phyloP scores from a whole-genome alignment of 805 yeast genomes.

The Kodamaea sagamina region DNA sequence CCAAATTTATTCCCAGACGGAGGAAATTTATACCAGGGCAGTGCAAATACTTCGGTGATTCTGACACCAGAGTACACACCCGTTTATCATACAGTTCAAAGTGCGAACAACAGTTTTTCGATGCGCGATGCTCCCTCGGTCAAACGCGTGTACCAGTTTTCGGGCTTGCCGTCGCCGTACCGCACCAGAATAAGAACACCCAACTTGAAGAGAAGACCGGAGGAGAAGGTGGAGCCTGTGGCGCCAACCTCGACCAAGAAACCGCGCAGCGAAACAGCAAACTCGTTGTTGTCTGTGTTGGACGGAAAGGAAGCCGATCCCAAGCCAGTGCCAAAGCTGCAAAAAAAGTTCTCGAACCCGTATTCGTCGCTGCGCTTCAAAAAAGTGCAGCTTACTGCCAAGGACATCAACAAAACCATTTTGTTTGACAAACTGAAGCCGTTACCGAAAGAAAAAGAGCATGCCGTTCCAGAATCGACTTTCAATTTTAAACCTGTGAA shows the following conservation, averaged over 20 bases:
- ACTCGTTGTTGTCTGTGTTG: constrained; percentile 38
- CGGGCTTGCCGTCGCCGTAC: constrained; percentile 48
- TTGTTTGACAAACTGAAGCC: constrained; percentile 35
- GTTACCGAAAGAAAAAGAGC: constrained; percentile 13
- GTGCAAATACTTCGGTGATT: constrained; percentile 20
- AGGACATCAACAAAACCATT: constrained; percentile 39
- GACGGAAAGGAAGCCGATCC: constrained; percentile 25
- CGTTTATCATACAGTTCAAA: constrained; percentile 34
- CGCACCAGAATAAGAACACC: constrained; percentile 42
- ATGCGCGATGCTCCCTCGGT: constrained; percentile 32
- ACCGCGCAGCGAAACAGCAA: constrained; percentile 39
- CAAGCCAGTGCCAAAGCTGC: neutral
- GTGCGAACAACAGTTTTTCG: constrained; percentile 18
- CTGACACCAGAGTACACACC: constrained; percentile 43
- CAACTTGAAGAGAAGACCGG: constrained; percentile 15
- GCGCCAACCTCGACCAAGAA: constrained; percentile 17
- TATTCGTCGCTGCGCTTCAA: constrained; percentile 13
- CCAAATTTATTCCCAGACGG: too few relatives aligned
- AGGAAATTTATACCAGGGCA: constrained; percentile 14
- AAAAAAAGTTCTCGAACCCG: constrained; percentile 16
- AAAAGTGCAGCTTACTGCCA: constrained; percentile 26
- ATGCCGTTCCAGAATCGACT: constrained; percentile 7
- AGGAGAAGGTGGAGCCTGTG: neutral
- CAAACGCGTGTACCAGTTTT: constrained; percentile 46
- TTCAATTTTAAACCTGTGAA: constrained; percentile 10